Evolutionary conservation across 805 yeast genomes (phyloP).

Genomic region (Yamadazyma ubonensis): DNA sequence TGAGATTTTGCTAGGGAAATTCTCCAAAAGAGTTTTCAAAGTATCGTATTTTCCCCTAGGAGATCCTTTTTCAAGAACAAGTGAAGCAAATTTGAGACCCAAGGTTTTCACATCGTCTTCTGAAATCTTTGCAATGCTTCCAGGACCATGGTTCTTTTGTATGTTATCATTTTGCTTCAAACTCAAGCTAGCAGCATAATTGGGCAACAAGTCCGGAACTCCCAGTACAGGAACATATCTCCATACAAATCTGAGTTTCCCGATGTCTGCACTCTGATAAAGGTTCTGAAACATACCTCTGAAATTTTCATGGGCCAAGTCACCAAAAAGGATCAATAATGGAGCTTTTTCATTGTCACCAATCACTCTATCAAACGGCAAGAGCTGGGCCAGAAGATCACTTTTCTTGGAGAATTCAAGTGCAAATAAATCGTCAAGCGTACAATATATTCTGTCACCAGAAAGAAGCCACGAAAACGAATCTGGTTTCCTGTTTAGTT

Average conservation of each 20-base stretch:
- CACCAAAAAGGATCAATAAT: constrained; percentile 65
- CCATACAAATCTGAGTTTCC: constrained; percentile 73
- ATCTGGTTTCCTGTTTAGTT: constrained; percentile 17
- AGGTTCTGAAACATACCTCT: constrained; percentile 57
- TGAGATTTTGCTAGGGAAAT: constrained; percentile 48
- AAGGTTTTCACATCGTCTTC: constrained; percentile 21
- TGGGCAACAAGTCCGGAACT: constrained; percentile 41
- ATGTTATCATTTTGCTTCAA: constrained; percentile 35
- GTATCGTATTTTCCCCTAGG: constrained; percentile 28
- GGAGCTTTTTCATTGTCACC: constrained; percentile 54
- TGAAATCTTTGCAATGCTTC: constrained; percentile 5
- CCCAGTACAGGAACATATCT: constrained; percentile 70
- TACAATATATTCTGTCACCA: constrained; percentile 58
- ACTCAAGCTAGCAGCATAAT: constrained; percentile 67
- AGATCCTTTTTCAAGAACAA: constrained; percentile 24
- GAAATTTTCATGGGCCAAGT: constrained; percentile 50
- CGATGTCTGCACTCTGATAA: constrained; percentile 55
- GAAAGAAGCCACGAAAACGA: constrained; percentile 47
- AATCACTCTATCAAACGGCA: constrained; percentile 62
- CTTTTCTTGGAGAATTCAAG: constrained; percentile 53
- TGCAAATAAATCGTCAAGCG: constrained; percentile 75
- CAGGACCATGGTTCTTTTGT: constrained; percentile 49
- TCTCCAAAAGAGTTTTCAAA: constrained; percentile 40
- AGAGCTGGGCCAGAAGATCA: constrained; percentile 15
- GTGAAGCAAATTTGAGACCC: constrained; percentile 43